Evolutionary conservation across 306 rosid species (phyloP), one percentile per base, ranked within the genome.

Genomic region (Adenanthera pavonina): DNA sequence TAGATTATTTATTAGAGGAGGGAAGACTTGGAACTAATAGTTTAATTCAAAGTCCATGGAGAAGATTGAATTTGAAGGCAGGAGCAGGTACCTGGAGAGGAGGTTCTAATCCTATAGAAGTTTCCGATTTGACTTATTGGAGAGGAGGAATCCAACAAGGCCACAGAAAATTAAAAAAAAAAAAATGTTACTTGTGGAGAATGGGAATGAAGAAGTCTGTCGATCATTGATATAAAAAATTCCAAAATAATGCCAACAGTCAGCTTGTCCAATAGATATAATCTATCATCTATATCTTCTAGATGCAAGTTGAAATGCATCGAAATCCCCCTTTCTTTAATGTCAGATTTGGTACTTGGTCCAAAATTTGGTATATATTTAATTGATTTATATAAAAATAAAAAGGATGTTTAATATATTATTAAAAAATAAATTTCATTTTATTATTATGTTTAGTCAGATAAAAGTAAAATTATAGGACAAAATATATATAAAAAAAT

Each of bases 51-150:
- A 30, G 49, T 64, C 76, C 38, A 30, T 4, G 59, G 47, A 54
- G 79, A 54, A 41, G 91, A 68, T 82, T 54, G 68, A 56, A 56
- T 56, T 56, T 56, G 8, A 56, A 84, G 74, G 66, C 41, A 60
- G 13, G 49, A 46, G 41, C 5, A 25, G 30, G 30, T 25, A 43
- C 8, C 7, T 43, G 52, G 15, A n/a, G 75, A 64, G 59, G 67
- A 56, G 19, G 14, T 16, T 40, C 30, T 13, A 38, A 73, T 77
- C 72, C 67, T 36, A 10, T 69, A 38, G 92, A 90, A 92, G 91
- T 74, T 94, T 94, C 92, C 72, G 69, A 12, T 69, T 86, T 86
- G 86, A 84, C 89, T 65, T 65, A 46, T 80, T 67, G 81, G 49
- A 52, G 80, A 61, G 77, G 69, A 64, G 72, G 78, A 62, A 82